Conservation (phyloP, 2,329 filamentous ascomycete genomes). For the Arthrobotrys musiformis region DNA sequence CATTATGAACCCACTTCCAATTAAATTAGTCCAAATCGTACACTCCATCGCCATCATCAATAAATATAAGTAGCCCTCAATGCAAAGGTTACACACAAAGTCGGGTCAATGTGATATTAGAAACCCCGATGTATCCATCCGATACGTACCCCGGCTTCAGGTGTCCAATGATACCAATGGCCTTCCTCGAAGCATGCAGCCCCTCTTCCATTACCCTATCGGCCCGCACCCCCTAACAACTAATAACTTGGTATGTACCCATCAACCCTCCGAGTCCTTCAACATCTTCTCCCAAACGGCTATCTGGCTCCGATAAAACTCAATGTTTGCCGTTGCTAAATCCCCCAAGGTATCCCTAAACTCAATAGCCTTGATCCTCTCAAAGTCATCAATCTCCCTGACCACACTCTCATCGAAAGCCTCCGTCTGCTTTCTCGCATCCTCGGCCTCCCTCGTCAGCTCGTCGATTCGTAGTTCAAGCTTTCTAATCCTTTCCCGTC, state of each 20-base stretch:
- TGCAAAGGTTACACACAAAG: neutral
- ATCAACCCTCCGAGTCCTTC: slow-evolving; percentile 78
- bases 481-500: slow-evolving; percentile 86
- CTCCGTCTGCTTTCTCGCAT: slow-evolving; percentile 84
- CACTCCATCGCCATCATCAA: neutral
- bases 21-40: slow-evolving; percentile 7
- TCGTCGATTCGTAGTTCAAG: slow-evolving; percentile 93
- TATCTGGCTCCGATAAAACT: slow-evolving; percentile 83
- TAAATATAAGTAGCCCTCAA: neutral
- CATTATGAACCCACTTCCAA: neutral
- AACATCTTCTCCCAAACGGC: slow-evolving; percentile 90
- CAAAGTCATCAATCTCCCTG: slow-evolving; percentile 90
- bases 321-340: slow-evolving; percentile 84
- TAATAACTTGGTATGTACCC: neutral
- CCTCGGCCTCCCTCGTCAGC: slow-evolving; percentile 87
- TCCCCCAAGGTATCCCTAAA: slow-evolving; percentile 87
- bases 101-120: neutral
- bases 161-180: neutral
- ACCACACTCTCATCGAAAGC: slow-evolving; percentile 97
- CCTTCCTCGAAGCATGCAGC: neutral
- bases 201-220: neutral
- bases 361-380: slow-evolving; percentile 93
- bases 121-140: neutral
- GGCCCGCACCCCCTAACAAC: no score
- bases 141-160: neutral